Percentiles rank a stretch among this genome's conserved stretches.
These are phyloP conservation scores for Salix dunnii DNA, from an alignment of 345 rosid genomes.

Conservation along the genomic window DNA sequence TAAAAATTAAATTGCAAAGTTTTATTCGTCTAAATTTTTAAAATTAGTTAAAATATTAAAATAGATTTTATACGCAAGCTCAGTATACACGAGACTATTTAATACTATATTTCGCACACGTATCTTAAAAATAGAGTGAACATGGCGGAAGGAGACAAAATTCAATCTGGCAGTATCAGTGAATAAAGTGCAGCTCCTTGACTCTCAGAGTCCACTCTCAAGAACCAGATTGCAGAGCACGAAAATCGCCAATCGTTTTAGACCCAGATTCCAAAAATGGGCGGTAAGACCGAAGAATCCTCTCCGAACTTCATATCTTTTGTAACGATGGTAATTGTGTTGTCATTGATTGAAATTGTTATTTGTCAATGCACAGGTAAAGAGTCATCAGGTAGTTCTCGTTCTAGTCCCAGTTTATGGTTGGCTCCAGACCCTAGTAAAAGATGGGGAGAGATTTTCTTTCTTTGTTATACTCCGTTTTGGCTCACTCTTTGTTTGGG, in stretches of 20 bases:
- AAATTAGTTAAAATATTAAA: no score
- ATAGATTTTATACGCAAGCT: no score
- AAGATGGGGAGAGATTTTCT: slow-evolving; percentile 97
- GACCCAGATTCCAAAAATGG: background rate
- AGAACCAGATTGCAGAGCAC: background rate
- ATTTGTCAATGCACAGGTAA: slow-evolving; percentile 13
- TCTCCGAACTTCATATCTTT: no score
- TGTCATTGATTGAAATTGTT: background rate
- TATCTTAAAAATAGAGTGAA: no score
- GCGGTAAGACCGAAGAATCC: background rate
- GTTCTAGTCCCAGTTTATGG: slow-evolving; percentile 52
- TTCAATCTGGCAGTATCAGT: no score
- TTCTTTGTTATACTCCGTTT: slow-evolving; percentile 84
- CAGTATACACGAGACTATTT: no score
- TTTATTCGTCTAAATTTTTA: no score
- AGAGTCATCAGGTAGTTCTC: slow-evolving; percentile 19
- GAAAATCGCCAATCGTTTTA: background rate
- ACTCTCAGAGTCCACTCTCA: background rate
- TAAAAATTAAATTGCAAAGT: no score
- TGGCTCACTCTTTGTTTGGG: slow-evolving; percentile 93
- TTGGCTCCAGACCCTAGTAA: slow-evolving; percentile 75
- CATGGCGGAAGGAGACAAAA: no score
- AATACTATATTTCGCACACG: no score
- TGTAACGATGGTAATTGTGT: background rate
- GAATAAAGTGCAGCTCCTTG: no score